Conservation (phyloP, 2,329 filamentous ascomycete genomes). For the Penicillium sp. region DNA sequence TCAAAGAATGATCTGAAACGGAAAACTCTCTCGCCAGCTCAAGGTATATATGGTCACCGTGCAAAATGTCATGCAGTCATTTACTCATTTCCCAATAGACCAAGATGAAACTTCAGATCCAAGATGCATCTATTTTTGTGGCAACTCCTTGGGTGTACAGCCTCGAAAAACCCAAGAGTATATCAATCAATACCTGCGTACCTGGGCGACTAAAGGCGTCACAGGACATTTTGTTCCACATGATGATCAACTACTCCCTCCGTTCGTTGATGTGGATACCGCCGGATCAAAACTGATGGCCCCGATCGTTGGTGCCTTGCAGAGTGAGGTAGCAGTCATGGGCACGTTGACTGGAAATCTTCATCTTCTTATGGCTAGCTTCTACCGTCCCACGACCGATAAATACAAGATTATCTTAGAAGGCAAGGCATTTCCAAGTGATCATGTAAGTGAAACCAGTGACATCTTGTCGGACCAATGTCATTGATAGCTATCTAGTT, state of each 20-base stretch:
- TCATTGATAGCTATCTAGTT: conserved; percentile 49
- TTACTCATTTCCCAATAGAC: neutral
- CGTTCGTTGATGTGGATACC: conserved; percentile 75
- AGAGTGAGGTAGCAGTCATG: conserved; percentile 78
- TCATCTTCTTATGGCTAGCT: conserved; percentile 76
- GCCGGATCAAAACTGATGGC: conserved; percentile 64
- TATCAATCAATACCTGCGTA: conserved; percentile 66
- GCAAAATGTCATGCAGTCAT: too few relatives aligned
- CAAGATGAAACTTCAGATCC: conserved; percentile 36
- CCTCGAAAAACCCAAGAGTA: conserved; percentile 62
- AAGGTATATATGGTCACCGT: conserved; percentile 23
- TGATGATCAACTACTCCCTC: conserved; percentile 59
- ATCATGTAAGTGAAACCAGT: conserved; percentile 53
- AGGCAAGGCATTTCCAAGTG: conserved; percentile 82
- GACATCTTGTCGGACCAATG: neutral
- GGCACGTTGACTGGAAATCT: conserved; percentile 77
- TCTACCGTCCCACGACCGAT: conserved; percentile 64
- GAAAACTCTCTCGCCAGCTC: conserved; percentile 46
- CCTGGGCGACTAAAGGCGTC: conserved; percentile 79
- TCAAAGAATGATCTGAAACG: conserved; percentile 65
- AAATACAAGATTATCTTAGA: conserved; percentile 80
- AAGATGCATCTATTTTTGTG: conserved; percentile 71
- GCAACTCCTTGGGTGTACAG: conserved; percentile 83
- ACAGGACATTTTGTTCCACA: conserved; percentile 72
- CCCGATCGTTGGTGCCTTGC: conserved; percentile 65